These are phyloP conservation scores for Phragmites australis DNA, from an alignment of 176 grass and related monocot species.

Conservation along the genomic window DNA sequence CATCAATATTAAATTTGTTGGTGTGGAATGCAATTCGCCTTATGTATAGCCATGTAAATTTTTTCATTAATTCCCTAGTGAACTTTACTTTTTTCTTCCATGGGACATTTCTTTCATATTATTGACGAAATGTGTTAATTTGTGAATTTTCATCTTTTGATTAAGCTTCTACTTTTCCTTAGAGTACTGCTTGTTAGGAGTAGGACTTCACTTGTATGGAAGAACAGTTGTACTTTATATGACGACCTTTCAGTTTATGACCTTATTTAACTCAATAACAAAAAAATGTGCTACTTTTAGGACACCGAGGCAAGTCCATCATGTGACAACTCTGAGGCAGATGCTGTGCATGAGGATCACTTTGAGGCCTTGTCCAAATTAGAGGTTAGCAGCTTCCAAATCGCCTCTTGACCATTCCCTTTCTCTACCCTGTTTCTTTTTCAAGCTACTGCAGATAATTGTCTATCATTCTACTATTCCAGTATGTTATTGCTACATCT, in stretches of 20 bases:
- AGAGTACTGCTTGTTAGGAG: background rate
- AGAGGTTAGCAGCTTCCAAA: conserved; percentile 42
- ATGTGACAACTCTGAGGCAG: conserved; percentile 28
- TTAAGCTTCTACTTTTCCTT: conserved; percentile 21
- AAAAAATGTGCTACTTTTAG: conserved; percentile 41
- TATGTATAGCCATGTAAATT: background rate
- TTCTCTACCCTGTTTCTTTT: conserved; percentile 20
- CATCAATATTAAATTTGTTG: background rate
- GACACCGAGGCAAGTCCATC: conserved; percentile 49
- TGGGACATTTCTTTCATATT: background rate
- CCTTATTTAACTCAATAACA: conserved; percentile 21
- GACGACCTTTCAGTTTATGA: background rate
- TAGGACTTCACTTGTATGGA: conserved; percentile 6
- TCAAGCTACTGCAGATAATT: conserved; percentile 28
- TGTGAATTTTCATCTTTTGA: background rate
- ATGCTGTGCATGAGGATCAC: conserved; percentile 35
- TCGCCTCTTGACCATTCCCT: background rate
- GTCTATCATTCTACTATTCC: conserved; percentile 9
- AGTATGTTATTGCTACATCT: conserved; percentile 35
- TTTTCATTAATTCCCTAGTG: background rate
- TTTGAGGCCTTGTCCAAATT: conserved; percentile 60
- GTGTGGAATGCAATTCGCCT: background rate
- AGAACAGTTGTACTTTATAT: background rate
- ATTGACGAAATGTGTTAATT: background rate
- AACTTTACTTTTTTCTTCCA: conserved; percentile 3